These are phyloP conservation scores for Solanum medicagineum DNA, from an alignment of 257 asterid species.

Conservation along the genomic window DNA sequence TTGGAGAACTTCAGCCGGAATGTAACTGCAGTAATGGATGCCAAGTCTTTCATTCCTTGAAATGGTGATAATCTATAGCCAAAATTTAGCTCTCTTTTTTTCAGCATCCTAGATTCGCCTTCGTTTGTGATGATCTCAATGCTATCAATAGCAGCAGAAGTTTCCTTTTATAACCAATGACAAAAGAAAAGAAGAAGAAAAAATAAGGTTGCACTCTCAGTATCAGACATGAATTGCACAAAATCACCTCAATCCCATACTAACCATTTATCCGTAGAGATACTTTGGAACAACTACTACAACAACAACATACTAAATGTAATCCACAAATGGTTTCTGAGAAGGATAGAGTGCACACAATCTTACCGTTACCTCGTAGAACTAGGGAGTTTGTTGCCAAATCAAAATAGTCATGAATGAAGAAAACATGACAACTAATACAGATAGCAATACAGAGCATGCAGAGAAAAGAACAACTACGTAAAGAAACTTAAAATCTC, in stretches of 20 bases:
- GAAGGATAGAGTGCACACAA: no score
- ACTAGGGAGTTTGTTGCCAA: neutral
- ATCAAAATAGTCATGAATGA: neutral
- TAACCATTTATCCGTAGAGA: neutral
- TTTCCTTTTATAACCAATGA: conserved; percentile 16
- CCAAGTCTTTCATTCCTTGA: conserved; percentile 29
- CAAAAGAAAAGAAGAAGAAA: neutral
- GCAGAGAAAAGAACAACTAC: neutral
- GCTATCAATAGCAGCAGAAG: conserved; percentile 16
- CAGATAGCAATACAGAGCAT: neutral
- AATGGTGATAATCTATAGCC: conserved; percentile 25
- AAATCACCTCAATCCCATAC: neutral
- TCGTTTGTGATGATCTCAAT: conserved; percentile 25
- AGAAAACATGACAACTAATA: neutral
- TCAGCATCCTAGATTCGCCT: conserved; percentile 10
- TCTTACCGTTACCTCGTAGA: no score
- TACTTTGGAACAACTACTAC: neutral
- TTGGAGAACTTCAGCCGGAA: conserved; percentile 15
- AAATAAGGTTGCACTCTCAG: neutral
- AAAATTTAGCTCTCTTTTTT: conserved; percentile 10
- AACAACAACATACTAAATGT: neutral
- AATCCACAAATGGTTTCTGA: neutral
- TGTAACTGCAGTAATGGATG: conserved; percentile 30
- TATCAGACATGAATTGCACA: neutral
- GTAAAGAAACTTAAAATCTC: neutral